These are phyloP conservation scores for Knoxia roxburghii DNA, from an alignment of 257 asterid genomes.

Conservation along the genomic window DNA sequence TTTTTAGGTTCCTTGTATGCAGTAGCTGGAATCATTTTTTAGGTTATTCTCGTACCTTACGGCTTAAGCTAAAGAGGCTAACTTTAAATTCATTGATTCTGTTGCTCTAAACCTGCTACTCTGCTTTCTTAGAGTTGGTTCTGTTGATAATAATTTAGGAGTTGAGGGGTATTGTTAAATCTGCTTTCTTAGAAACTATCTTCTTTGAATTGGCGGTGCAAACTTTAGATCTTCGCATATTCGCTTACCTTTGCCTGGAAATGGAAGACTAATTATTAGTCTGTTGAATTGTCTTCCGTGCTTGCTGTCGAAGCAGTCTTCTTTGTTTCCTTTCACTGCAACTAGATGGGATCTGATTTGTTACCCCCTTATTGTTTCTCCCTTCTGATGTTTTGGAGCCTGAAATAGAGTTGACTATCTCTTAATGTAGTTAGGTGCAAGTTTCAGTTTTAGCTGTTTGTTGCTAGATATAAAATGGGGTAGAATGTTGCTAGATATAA, in stretches of 20 bases:
- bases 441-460: background rate
- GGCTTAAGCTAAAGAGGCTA: background rate
- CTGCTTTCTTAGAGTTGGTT: no score
- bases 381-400: constrained; percentile 2
- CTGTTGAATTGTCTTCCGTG: background rate
- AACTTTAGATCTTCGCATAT: background rate
- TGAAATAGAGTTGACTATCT: background rate
- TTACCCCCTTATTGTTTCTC: background rate
- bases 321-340: background rate
- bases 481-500: no score
- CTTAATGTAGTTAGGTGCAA: background rate
- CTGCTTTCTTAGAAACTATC: no score
- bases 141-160: background rate
- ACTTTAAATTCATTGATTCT: background rate
- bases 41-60: background rate
- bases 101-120: background rate
- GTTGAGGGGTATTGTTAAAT: background rate
- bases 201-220: no score
- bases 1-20: background rate
- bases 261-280: background rate
- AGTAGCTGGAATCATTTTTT: background rate
- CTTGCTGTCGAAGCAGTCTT: background rate
- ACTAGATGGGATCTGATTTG: background rate
- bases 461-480: background rate
- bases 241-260: background rate